Percentiles rank a stretch among this genome's conserved stretches.
phyloP scores from a whole-genome alignment of 371 early-diverging fungal genomes.

The Quaeritorhiza haematococci region DNA sequence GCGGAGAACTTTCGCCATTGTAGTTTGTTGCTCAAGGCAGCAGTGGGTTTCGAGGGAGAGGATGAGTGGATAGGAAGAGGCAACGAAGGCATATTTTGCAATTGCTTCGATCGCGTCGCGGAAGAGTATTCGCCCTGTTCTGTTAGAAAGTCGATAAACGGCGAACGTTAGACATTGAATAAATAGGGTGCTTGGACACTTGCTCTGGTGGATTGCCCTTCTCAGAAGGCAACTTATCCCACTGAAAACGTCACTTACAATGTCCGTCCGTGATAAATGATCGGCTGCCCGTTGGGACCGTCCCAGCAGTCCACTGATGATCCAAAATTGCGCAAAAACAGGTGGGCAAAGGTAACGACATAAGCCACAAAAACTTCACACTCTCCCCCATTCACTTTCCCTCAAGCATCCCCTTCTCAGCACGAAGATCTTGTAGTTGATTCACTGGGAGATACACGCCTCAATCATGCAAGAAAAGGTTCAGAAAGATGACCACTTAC shows the following conservation, averaged over 20 bases:
- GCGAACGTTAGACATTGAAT: background rate
- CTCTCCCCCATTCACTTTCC: too few species aligned
- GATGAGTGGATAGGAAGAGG: constrained; percentile 71
- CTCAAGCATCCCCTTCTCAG: too few species aligned
- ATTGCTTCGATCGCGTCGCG: constrained; percentile 74
- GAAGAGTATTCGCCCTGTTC: constrained; percentile 67
- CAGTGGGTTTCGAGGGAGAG: constrained; percentile 80
- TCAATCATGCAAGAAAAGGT: too few species aligned
- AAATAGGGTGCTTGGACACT: background rate
- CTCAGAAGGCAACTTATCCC: background rate
- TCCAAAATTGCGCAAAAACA: background rate
- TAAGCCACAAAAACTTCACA: background rate
- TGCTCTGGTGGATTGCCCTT: too few species aligned
- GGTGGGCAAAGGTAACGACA: background rate
- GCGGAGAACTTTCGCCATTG: constrained; percentile 60
- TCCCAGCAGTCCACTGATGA: constrained; percentile 80
- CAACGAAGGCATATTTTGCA: constrained; percentile 70
- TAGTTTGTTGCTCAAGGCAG: constrained; percentile 60
- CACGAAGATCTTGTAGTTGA: too few species aligned
- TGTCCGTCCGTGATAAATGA: constrained; percentile 76
- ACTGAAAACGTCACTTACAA: constrained; percentile 42
- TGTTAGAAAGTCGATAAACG: background rate
- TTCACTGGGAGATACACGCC: too few species aligned
- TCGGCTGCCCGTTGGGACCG: constrained; percentile 67
- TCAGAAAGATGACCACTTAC: constrained; percentile 20